Evolutionary conservation across 192 early-diverging fungal species (phyloP).

Genomic region (Coemansia sp.): DNA sequence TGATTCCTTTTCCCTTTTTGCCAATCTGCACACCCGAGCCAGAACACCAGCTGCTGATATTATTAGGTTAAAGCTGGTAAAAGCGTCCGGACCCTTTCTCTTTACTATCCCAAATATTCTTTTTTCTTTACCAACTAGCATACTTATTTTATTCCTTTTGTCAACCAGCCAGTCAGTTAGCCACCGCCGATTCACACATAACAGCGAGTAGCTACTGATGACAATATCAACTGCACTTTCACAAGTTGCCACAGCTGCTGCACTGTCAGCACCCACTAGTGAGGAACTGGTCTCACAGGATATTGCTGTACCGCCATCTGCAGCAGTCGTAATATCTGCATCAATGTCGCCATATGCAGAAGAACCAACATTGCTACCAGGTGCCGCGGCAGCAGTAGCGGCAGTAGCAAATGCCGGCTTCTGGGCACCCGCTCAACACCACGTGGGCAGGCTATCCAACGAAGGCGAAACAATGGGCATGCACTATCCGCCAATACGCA

Average conservation of each 20-base stretch:
- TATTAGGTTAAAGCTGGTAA: no score
- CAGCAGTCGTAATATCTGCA: neutral
- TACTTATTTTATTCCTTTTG: neutral
- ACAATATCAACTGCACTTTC: slow-evolving; percentile 11
- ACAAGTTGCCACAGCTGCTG: neutral
- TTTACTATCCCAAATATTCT: no score
- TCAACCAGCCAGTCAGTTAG: neutral
- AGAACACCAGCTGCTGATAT: no score
- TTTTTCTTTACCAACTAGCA: no score
- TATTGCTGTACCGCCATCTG: neutral
- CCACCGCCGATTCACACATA: no score
- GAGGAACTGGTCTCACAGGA: neutral
- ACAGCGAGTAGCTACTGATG: slow-evolving; percentile 1
- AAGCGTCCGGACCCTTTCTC: no score
- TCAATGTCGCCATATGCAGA: neutral
- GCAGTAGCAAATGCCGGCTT: neutral
- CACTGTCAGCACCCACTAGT: neutral
- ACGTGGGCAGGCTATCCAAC: neutral
- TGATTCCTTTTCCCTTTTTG: no score
- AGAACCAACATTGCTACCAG: neutral
- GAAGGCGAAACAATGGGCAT: slow-evolving; percentile 2
- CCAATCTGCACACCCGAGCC: no score
- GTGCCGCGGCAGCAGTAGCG: neutral
- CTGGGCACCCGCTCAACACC: neutral
- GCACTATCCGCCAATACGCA: slow-evolving; percentile 18